Conservation (phyloP, 495 filamentous ascomycete genomes). For the Talaromyces borbonicus region DNA sequence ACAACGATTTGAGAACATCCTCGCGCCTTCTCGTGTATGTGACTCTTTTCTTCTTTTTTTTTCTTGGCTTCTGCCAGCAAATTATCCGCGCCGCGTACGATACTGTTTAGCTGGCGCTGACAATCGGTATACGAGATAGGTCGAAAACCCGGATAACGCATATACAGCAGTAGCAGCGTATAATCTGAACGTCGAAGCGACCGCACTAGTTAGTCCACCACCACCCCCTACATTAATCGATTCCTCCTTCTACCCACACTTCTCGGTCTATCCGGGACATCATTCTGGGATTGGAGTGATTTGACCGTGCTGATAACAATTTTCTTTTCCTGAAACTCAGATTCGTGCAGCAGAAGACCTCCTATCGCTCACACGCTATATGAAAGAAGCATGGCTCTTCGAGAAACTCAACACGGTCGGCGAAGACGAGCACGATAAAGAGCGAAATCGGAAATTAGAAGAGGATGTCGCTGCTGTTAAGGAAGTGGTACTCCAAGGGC, state of each 20-base stretch:
- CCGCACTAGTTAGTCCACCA: slow-evolving; percentile 46
- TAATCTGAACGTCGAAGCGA: slow-evolving; percentile 54
- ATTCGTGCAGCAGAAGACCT: slow-evolving; percentile 58
- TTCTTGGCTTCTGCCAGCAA: neutral
- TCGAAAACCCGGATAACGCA: slow-evolving; percentile 27
- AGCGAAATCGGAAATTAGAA: slow-evolving; percentile 39
- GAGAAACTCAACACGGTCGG: slow-evolving; percentile 58
- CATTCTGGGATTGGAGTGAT: too few species aligned
- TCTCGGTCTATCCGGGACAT: neutral
- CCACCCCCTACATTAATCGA: neutral
- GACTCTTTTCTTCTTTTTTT: too few species aligned
- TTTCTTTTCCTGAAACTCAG: slow-evolving; percentile 20
- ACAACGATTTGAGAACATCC: slow-evolving; percentile 51
- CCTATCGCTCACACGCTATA: slow-evolving; percentile 46
- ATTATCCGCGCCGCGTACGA: neutral
- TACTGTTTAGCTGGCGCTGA: slow-evolving; percentile 1
- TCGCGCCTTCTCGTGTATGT: slow-evolving; percentile 46
- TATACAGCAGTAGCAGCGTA: slow-evolving; percentile 48
- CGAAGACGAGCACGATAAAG: slow-evolving; percentile 32
- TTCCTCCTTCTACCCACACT: neutral
- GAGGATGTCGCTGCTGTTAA: slow-evolving; percentile 36
- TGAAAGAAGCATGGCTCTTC: slow-evolving; percentile 71
- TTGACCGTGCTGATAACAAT: neutral
- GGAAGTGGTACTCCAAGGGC: slow-evolving; percentile 36
- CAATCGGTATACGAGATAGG: slow-evolving; percentile 22